Evolutionary conservation across 441 rosid genomes (phyloP).

Genomic region (Francoa sonchifolia): DNA sequence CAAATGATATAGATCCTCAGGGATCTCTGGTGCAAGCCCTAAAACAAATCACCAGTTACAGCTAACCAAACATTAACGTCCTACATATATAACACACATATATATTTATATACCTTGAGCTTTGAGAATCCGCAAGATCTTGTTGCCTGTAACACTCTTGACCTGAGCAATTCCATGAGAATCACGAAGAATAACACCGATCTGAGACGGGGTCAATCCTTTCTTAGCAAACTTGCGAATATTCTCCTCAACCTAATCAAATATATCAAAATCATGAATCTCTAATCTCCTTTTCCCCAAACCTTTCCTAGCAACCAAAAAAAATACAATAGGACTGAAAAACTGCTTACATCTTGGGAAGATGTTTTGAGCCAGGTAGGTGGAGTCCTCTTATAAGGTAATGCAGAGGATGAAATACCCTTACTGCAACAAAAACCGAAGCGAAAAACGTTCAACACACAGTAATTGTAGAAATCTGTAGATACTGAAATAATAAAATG

Average conservation of each 20-base stretch:
- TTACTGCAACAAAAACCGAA: constrained; percentile 19
- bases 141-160: constrained; percentile 54
- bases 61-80: neutral
- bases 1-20: constrained; percentile 62
- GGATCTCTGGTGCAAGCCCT: constrained; percentile 64
- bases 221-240: constrained; percentile 61
- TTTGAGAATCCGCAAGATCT: constrained; percentile 53
- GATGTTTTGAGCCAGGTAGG: constrained; percentile 60
- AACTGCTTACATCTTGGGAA: constrained; percentile 34
- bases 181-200: constrained; percentile 62
- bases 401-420: constrained; percentile 60
- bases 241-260: constrained; percentile 39
- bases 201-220: constrained; percentile 57
- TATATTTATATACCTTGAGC: constrained; percentile 30
- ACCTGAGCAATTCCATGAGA: constrained; percentile 65
- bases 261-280: neutral
- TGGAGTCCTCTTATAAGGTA: constrained; percentile 49
- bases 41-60: neutral
- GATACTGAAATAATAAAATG: neutral
- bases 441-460: neutral
- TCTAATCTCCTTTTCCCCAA: neutral
- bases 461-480: neutral
- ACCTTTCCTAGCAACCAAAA: neutral
- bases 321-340: neutral
- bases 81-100: no score